Base-by-base conservation (phyloP, 306 rosid species). In the Cucurbita maxima region DNA sequence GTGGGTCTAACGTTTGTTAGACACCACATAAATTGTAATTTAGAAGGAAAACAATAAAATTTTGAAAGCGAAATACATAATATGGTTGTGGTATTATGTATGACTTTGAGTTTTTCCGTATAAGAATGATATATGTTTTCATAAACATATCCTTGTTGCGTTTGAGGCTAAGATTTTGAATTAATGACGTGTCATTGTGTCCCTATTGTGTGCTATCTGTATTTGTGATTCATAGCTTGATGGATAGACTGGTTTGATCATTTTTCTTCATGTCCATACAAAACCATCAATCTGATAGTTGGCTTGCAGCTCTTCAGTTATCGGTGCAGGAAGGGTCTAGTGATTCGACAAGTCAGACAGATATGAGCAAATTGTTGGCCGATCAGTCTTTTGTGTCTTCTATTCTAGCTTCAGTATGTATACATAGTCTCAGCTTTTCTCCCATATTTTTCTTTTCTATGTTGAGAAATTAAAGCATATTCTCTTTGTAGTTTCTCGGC, bases 361-460 rank as follows among this genome's bases (percentile, higher is more conserved):
- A 92, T 75, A 83, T 91, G 93, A 84, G 90, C 72, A 95, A 87
- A 79, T 76, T 95, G 76, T 85, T 95, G 86, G 96, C 97, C 5
- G 99, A 95, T 60, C 99, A 91, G 81, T 86, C 96, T 53, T 95
- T 95, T 41, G 96, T 95, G 71, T 95, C 99, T 74, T 89, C 96
- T 62, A 88, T 95, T 82, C 96, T 95, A 37, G 88, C 96, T 74
- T 86, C 99, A 45, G 99, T 95, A 85, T 70, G 84, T 79, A 63
- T 79, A 14, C 75, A 58, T 30, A 56, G 56, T 30, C 50, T 70
- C 74, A 67, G 68, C 78, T 38, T 41, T 47, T 78, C 30, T 30
- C 4, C 55, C 57, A 6, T 7, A 30, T 8, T 58, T 61, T 52
- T 25, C 16, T 34, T 25, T 75, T 77, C 73, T 13, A 2, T n/a